These are phyloP conservation scores for Phytophthora ohioensis DNA, from an alignment of 352 stramenopile species.

Conservation along the genomic window DNA sequence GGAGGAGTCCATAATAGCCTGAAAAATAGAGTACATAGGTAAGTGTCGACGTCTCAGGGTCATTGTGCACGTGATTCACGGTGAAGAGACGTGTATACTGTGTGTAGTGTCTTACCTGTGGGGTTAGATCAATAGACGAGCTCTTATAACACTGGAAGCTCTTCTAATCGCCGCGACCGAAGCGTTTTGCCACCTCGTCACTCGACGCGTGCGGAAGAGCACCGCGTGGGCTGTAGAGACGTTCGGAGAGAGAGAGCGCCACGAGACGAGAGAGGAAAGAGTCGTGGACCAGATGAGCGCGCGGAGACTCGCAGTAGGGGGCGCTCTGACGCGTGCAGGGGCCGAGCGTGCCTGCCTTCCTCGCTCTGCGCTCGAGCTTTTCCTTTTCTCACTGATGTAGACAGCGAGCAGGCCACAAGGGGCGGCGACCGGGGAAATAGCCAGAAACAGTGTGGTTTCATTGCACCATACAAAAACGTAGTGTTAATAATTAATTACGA, in stretches of 20 bases:
- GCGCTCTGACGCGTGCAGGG: constrained; percentile 25
- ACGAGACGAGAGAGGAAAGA: constrained; percentile 25
- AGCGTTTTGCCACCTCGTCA: constrained; percentile 2
- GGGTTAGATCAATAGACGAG: constrained; percentile 1
- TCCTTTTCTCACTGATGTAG: constrained; percentile 49
- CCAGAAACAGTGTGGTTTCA: neutral
- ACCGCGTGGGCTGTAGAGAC: constrained; percentile 18
- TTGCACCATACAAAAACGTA: no score
- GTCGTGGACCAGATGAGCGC: constrained; percentile 9
- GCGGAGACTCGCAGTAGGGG: constrained; percentile 17
- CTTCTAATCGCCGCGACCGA: constrained; percentile 12
- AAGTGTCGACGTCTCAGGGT: neutral
- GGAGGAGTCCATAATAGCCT: constrained; percentile 68
- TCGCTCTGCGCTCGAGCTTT: constrained; percentile 44
- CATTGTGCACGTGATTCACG: neutral
- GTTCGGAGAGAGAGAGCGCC: constrained; percentile 9
- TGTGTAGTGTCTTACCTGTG: constrained; percentile 13
- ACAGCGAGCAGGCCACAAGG: constrained; percentile 36
- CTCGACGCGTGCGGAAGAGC: constrained; percentile 18
- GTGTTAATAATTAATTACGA: neutral
- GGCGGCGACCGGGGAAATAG: constrained; percentile 27
- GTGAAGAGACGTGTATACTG: constrained; percentile 12
- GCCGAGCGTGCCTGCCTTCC: constrained; percentile 31
- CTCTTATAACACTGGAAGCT: constrained; percentile 26
- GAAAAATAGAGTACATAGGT: constrained; percentile 8